Evolutionary conservation across 2,329 filamentous ascomycete species (phyloP), one percentile per base, ranked within the genome.

Genomic region (Ceratocystis colombiana): DNA sequence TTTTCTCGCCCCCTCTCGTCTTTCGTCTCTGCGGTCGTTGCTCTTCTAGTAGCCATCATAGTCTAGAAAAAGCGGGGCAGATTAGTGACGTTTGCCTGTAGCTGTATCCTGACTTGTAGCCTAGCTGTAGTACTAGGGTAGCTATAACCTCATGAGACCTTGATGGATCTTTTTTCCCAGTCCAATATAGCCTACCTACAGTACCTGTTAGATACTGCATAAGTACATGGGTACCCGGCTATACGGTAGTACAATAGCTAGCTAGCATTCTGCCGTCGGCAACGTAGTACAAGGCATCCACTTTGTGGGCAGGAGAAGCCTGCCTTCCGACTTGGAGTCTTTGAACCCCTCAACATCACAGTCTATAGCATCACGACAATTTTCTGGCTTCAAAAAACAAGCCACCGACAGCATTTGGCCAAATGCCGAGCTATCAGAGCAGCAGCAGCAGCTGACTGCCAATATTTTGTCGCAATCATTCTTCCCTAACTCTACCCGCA

Each of bases 281-380:
- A 15, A 15, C 25, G 53, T 59, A 59, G 28, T 25, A 59, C 53
- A 59, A 59, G 33, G 28, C 53, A 28, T 59, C 53, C 25, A 59
- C 25, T 59, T 59, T 17, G 7, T 33, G 25, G 4, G 53, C 15
- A 22, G 53, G 46, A 7, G 15, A 22, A 33, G 53, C 28, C 28
- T 59, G 25, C 53, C 53, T 20, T 33, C 28, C 17, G 8, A 8
- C 6, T n/a, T 17, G 28, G 15, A 20, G 20, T 12, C 48, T 25
- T 53, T 25, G 12, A 8, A 20, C 6, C 6, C 53, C 53, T 30
- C 53, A 59, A 59, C 53, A 59, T 17, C 53, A 59, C 53, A 17
- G n/a, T 33, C n/a, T 20, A 17, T 15, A 33, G 12, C 15, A 59
- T 33, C 53, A n/a, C 28, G 53, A n/a, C 53, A 33, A n/a, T 59